Conservation (phyloP, 164 flowering plant genomes). For the Protea cynaroides region DNA sequence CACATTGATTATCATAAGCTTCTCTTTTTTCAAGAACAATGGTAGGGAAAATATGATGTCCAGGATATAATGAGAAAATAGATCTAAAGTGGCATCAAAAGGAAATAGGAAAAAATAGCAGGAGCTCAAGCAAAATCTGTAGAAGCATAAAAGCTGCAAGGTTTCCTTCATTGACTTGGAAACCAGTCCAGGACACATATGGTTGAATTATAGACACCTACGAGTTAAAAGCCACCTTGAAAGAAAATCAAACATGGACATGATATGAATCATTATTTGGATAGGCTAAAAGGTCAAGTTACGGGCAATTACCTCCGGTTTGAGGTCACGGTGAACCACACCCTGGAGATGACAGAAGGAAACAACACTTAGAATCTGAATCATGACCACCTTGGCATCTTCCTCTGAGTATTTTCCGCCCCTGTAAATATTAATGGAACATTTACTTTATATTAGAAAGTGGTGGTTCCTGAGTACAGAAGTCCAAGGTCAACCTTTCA, state of each 20-base stretch:
- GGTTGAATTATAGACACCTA: background rate
- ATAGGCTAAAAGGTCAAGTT: background rate
- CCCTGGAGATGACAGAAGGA: constrained; percentile 92
- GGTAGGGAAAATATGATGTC: background rate
- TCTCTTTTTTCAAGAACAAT: background rate
- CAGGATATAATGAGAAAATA: no score
- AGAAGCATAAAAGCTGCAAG: background rate
- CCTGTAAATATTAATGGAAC: constrained; percentile 31
- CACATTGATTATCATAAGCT: background rate
- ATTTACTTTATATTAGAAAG: constrained; percentile 4
- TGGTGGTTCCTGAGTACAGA: background rate
- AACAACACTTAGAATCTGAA: constrained; percentile 72
- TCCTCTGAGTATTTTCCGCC: constrained; percentile 97
- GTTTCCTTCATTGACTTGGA: background rate
- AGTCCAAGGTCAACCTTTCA: background rate
- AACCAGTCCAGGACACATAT: background rate
- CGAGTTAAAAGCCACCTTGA: background rate
- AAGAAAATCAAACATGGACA: background rate
- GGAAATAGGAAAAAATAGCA: background rate
- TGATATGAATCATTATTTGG: no score
- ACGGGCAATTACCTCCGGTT: constrained; percentile 72
- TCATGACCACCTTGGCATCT: constrained; percentile 86
- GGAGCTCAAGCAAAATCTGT: background rate
- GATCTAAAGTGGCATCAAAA: no score
- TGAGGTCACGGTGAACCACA: constrained; percentile 95